These are phyloP conservation scores for Leccinum olivaceopallidum DNA, from an alignment of 768 basidiomycete genomes.

Conservation along the genomic window DNA sequence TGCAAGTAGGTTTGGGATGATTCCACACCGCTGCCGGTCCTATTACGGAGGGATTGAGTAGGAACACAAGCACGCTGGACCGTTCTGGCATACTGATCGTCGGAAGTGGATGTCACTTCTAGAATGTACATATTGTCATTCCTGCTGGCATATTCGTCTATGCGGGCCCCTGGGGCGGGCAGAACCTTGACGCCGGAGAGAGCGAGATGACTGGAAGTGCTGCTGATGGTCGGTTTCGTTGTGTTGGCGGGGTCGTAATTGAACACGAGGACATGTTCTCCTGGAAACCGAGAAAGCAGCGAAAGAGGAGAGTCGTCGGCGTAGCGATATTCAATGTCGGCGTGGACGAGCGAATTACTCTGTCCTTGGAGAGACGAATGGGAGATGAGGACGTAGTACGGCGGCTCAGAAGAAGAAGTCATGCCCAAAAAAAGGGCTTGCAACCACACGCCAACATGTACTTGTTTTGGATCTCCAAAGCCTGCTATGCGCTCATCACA, in stretches of 20 bases:
- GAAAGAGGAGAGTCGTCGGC: conserved; percentile 73
- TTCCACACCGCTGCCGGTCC: conserved; percentile 19
- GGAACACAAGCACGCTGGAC: background rate
- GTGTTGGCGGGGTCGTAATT: conserved; percentile 55
- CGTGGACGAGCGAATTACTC: conserved; percentile 50
- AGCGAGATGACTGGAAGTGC: conserved; percentile 46
- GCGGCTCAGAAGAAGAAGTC: conserved; percentile 36
- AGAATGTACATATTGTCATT: conserved; percentile 77
- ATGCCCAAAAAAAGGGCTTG: conserved; percentile 5
- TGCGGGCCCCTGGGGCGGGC: conserved; percentile 71
- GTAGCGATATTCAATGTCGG: conserved; percentile 79
- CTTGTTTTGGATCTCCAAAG: conserved; percentile 49
- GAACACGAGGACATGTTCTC: conserved; percentile 75
- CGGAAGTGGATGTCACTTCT: conserved; percentile 54
- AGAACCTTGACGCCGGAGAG: conserved; percentile 63
- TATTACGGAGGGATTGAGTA: conserved; percentile 11
- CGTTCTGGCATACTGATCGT: conserved; percentile 41
- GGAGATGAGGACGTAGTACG: conserved; percentile 71
- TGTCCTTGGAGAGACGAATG: conserved; percentile 48
- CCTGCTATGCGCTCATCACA: conserved; percentile 54
- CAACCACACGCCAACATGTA: conserved; percentile 14
- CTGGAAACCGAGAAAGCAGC: conserved; percentile 56
- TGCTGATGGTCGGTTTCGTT: conserved; percentile 48
- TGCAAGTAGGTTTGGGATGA: conserved; percentile 31
- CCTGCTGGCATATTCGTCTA: conserved; percentile 46